These are phyloP conservation scores for Wickerhamiella allomyrinae DNA, from an alignment of 805 yeast genomes.

Conservation along the genomic window DNA sequence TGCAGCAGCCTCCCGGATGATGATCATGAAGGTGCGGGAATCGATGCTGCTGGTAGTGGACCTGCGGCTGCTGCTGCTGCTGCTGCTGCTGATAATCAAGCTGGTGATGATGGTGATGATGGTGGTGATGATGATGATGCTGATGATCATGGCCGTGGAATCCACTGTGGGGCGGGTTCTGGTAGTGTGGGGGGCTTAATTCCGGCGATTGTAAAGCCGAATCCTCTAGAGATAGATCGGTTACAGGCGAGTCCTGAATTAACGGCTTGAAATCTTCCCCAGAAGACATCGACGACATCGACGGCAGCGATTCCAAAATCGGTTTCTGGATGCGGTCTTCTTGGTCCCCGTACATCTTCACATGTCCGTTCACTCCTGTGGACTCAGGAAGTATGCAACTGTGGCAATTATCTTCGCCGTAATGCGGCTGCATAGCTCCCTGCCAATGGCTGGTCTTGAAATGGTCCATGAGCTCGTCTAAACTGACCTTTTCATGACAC, in stretches of 20 bases:
- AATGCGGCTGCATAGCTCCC: slow-evolving; percentile 20
- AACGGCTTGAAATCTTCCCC: too few species aligned
- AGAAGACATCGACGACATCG: background rate
- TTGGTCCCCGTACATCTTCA: background rate
- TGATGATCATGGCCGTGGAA: too few species aligned
- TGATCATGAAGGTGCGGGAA: background rate
- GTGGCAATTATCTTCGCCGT: slow-evolving; percentile 3
- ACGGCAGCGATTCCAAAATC: background rate
- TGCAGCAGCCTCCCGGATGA: background rate
- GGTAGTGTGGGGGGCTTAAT: too few species aligned
- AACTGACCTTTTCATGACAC: slow-evolving; percentile 22
- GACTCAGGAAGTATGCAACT: background rate
- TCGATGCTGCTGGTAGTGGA: background rate
- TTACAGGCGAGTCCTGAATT: too few species aligned
- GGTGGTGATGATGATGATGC: too few species aligned
- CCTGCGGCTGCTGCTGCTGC: background rate
- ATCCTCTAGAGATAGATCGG: too few species aligned
- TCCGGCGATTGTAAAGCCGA: too few species aligned
- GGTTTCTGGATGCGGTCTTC: background rate
- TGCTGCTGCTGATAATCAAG: too few species aligned
- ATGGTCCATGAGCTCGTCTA: slow-evolving; percentile 19
- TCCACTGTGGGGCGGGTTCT: too few species aligned
- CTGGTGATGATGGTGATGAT: too few species aligned
- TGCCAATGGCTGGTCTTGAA: slow-evolving; percentile 15
- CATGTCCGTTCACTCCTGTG: background rate